These are phyloP conservation scores for Spathaspora arborariae DNA, from an alignment of 805 yeast genomes.

Conservation along the genomic window DNA sequence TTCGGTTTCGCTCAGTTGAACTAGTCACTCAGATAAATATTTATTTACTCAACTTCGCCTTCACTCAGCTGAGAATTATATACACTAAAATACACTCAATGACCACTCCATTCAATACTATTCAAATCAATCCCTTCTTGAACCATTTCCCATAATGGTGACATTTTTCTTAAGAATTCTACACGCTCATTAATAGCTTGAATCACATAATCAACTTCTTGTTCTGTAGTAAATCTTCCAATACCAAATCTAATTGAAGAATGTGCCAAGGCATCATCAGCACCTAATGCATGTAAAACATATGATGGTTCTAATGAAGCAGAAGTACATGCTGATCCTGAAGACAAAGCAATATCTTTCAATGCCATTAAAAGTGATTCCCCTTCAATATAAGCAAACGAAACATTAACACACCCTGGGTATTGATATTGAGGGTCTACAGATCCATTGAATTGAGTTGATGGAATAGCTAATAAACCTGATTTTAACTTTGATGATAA, in stretches of 20 bases:
- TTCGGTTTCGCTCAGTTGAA: no score
- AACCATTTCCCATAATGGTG: conserved; percentile 99
- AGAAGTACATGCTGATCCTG: conserved; percentile 98
- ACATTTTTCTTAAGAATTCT: conserved; percentile 82
- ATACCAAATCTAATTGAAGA: conserved; percentile 97
- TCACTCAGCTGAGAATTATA: no score
- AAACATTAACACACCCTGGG: conserved; percentile 93
- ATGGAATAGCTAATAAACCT: conserved; percentile 77
- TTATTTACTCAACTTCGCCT: no score
- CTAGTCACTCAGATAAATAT: no score
- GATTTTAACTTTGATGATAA: conserved; percentile 71
- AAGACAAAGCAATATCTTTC: conserved; percentile 91
- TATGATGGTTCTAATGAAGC: conserved; percentile 98
- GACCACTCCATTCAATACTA: conserved; percentile 97
- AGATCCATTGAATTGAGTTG: conserved; percentile 89
- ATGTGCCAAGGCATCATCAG: conserved; percentile 97
- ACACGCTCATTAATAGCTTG: conserved; percentile 87
- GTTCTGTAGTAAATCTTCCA: conserved; percentile 96
- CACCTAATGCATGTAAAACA: conserved; percentile 94
- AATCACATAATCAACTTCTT: conserved; percentile 90
- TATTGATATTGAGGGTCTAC: conserved; percentile 47
- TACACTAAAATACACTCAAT: conserved; percentile 36
- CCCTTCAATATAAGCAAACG: conserved; percentile 97
- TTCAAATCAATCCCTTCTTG: conserved; percentile 96
- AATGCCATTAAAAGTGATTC: conserved; percentile 96